Base-by-base conservation (phyloP, 352 stramenopile species). In the Pythium sukuiense region DNA sequence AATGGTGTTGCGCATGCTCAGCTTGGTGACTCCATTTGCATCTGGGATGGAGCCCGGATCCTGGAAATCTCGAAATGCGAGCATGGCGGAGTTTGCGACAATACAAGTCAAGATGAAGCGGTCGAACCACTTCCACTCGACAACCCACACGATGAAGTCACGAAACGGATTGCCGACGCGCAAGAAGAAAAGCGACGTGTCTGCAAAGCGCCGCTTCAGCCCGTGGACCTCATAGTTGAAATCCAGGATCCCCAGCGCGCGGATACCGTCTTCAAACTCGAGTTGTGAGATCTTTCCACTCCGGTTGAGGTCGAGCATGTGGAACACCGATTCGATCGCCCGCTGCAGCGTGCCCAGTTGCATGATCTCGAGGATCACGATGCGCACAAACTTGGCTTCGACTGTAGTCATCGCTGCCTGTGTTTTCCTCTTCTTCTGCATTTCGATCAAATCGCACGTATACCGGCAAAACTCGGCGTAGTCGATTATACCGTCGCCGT, bases 111-210 rank as follows among this genome's bases (percentile, higher is more conserved):
- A 58, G 55, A 94, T 93, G 29, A 95, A 86, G 2, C 78, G 66
- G 52, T 93, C 84, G 54, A 95, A 95, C 79, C 77, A 88, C 53
- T 78, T 86, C 74, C 72, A 86, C 57, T 81, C 74, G 7, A 86
- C 74, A 14, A 88, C 33, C 71, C 68, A 77, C 13, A 88, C 69
- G 30, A 75, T 43, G n/a, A 56, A 61, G 16, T 78, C 74, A 8
- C 79, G 77, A 24, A 88, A 50, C 0, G 49, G 69, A 27, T 76
- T 81, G 20, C 77, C 67, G 6, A 71, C 55, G 3, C 59, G 67
- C 29, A 87, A 56, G 9, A 83, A 7, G 49, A 83, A 79, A 0
- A 83, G 24, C 32, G 76, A 83, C 1, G 37, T 74, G 56, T 79
- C 73, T 11, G 71, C 76, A 58, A 79, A 79, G 33, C 76, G 55